Evolutionary conservation across 2,329 filamentous ascomycete species (phyloP), one percentile per base, ranked within the genome.

Genomic region (Ophiostoma sp.): DNA sequence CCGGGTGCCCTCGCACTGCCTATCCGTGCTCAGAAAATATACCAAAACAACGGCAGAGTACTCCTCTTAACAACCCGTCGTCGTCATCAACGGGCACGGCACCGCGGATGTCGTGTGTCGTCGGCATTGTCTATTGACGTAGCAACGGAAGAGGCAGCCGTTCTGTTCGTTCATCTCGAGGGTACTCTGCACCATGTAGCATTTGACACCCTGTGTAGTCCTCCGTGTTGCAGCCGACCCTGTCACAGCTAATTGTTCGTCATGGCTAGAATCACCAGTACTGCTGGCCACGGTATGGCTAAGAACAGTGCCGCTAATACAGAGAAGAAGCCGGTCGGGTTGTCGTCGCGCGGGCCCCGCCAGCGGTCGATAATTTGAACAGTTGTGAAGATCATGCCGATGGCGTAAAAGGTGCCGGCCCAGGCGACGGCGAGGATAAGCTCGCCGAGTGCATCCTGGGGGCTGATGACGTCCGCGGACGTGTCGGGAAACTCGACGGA

Each of bases 291-390:
- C 6, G 69, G 52, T 14, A 70, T 67, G 16, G 74, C 65, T 36
- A 75, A 62, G 38, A 73, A 5, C 0, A 73, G 5, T 0, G 74
- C 73, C 0, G 68, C 72, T 16, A 74, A 16, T 8, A 74, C 68
- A 1, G 71, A 69, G 8, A 68, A 44, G 42, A 73, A 67, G 40
- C 66, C 64, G 2, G 73, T 73, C 3, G 69, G 67, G 6, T 69
- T 71, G 18, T 73, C 73, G 62, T 75, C 72, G 6, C 72, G 71
- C 9, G 71, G 71, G 3, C 74, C 74, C 42, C 73, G 70, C 74
- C 74, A 75, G 44, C 74, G 71, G 69, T 75, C 74, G n/a, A 74
- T 72, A 62, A 75, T 70, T 42, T 72, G 67, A 47, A 70, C 6
- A 0, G 68, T 47, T 2, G 74, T 74, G 60, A 73, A 74, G 66